phyloP scores from a whole-genome alignment of 2,329 filamentous ascomycete genomes.

The Monilinia fructigena region DNA sequence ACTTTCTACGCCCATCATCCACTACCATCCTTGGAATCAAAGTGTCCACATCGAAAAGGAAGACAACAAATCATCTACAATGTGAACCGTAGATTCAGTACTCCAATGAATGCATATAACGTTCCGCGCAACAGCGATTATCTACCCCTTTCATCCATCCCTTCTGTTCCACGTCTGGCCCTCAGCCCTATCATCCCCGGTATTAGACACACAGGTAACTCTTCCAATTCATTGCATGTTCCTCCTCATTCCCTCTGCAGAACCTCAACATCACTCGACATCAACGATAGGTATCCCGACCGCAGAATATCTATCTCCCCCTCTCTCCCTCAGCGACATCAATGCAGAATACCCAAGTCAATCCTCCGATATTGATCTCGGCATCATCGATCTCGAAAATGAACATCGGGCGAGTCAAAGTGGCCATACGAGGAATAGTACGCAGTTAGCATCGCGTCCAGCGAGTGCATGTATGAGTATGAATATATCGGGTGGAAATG shows the following conservation, averaged over 20 bases:
- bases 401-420: neutral
- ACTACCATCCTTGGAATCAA: neutral
- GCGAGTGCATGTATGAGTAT: neutral
- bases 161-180: neutral
- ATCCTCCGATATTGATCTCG: constrained; percentile 3
- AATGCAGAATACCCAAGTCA: neutral
- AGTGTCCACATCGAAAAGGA: constrained; percentile 19
- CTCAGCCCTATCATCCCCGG: neutral
- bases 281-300: neutral
- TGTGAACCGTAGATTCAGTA: neutral
- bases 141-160: constrained; percentile 3
- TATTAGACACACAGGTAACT: neutral
- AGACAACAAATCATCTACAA: neutral
- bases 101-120: neutral
- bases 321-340: neutral
- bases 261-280: neutral
- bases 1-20: neutral
- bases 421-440: neutral
- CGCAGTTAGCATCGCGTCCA: neutral
- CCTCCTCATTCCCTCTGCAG: neutral
- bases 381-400: constrained; percentile 19
- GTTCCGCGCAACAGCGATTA: constrained; percentile 10
- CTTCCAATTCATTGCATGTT: neutral
- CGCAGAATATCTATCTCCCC: constrained; percentile 1
- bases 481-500: neutral